phyloP scores from a whole-genome alignment of 805 yeast species.

The Metschnikowia henanensis region DNA sequence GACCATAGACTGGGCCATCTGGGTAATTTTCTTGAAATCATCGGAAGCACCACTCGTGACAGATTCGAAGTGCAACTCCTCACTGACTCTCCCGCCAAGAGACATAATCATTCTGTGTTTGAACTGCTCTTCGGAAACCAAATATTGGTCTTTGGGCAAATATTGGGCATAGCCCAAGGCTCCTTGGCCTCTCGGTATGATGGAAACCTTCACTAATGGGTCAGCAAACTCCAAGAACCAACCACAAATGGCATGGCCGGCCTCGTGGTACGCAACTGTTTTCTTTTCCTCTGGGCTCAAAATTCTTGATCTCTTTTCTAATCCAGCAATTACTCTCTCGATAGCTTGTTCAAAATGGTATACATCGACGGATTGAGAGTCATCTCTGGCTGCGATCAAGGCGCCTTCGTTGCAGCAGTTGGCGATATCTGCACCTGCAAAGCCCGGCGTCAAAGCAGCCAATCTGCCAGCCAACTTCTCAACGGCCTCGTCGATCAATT shows the following conservation, averaged over 20 bases:
- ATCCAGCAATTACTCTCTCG: slow-evolving; percentile 95
- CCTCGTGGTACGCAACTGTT: slow-evolving; percentile 96
- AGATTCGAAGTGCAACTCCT: slow-evolving; percentile 87
- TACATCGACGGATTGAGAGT: slow-evolving; percentile 66
- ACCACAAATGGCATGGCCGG: slow-evolving; percentile 98
- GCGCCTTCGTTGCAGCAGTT: slow-evolving; percentile 98
- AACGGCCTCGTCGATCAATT: slow-evolving; percentile 28
- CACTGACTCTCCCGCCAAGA: slow-evolving; percentile 95
- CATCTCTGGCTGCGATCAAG: slow-evolving; percentile 87
- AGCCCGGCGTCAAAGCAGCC: slow-evolving; percentile 97
- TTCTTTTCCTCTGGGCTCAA: slow-evolving; percentile 83
- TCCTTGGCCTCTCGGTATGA: slow-evolving; percentile 96
- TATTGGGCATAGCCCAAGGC: slow-evolving; percentile 98
- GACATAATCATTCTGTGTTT: slow-evolving; percentile 95
- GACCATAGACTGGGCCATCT: slow-evolving; percentile 93
- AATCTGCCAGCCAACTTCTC: slow-evolving; percentile 73
- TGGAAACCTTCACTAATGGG: slow-evolving; percentile 92
- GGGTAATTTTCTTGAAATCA: slow-evolving; percentile 94
- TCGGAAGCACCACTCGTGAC: slow-evolving; percentile 96
- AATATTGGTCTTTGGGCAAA: slow-evolving; percentile 87
- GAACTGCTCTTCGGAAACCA: slow-evolving; percentile 75
- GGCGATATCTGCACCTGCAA: slow-evolving; percentile 98
- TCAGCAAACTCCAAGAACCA: slow-evolving; percentile 93
- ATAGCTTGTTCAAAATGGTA: slow-evolving; percentile 93
- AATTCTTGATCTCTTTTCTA: slow-evolving; percentile 85